Evolutionary conservation across 2,329 filamentous ascomycete genomes (phyloP), one percentile per base, ranked within the genome.

Genomic region (Xylariaceae sp.): DNA sequence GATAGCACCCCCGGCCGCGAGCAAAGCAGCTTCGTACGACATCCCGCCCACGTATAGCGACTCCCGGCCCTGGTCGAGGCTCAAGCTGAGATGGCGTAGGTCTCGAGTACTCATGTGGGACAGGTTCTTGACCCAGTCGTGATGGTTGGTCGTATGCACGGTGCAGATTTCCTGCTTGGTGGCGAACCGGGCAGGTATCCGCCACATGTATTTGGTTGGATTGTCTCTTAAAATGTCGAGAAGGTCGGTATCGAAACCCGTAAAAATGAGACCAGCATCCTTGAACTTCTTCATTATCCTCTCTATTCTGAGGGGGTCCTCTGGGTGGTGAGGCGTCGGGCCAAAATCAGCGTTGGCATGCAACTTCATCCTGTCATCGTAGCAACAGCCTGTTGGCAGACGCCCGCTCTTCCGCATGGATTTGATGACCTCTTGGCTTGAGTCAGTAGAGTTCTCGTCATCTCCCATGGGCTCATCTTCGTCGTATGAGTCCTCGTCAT

Each of bases 361-460:
- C 55, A 95, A 88, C 55, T 94, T 90, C 94, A 99, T 99, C 31
- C 93, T 84, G 51, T 90, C 86, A 73, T 99, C 94, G 67, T 97
- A 99, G 60, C 89, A 93, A 55, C 88, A 84, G 3, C 89, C 89
- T 0, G 88, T 92, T 0, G 87, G 82, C 1, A 89, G 75, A 22
- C 82, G 71, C 2, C 77, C 76, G 36, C 71, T 75, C 51, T 72
- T 71, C 13, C 67, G 68, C 46, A 76, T 71, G 2, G 68, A 61
- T 6, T 69, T 69, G 2, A 74, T 63, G 10, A 71, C 66, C 14
- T 71, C 70, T 2, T 70, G 69, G 10, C 70, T 69, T 1, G 67
- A 64, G 13, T 69, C 67, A 63, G 59, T 19, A 55, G 58, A 40
- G 34, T 53, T 58, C 2, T 61, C 62, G n/a, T 59, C 59, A 7